Conservation (phyloP, 2,329 filamentous ascomycete genomes). For the Macrophomina pseudophaseolina region DNA sequence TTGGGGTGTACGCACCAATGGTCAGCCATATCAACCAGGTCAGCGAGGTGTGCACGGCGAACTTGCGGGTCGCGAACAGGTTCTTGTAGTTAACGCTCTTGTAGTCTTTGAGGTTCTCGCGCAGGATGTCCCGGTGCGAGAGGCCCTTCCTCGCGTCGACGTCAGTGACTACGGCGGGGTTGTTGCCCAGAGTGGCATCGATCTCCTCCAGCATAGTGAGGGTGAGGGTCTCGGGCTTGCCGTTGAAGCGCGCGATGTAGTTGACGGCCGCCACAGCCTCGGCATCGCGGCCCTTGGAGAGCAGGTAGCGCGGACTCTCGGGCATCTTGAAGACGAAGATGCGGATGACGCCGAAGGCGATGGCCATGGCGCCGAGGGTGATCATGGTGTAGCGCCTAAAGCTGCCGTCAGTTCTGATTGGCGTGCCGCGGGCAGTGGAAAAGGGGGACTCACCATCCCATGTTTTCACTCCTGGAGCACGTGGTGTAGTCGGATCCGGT, state of each 20-base stretch:
- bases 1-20: constrained; percentile 35
- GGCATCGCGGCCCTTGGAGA: constrained; percentile 51
- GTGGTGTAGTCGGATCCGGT: constrained; percentile 34
- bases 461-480: constrained; percentile 51
- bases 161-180: not conserved
- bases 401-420: not conserved
- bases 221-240: constrained; percentile 36
- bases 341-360: constrained; percentile 52
- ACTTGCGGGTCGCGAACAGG: constrained; percentile 36
- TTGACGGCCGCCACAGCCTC: constrained; percentile 57
- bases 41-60: constrained; percentile 40
- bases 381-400: constrained; percentile 29
- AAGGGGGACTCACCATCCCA: constrained; percentile 49
- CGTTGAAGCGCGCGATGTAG: constrained; percentile 47
- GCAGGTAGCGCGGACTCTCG: constrained; percentile 55
- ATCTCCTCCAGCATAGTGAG: constrained; percentile 41
- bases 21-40: constrained; percentile 53
- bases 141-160: constrained; percentile 28
- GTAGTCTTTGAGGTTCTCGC: constrained; percentile 39
- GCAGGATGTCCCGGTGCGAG: constrained; percentile 35
- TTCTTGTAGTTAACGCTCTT: constrained; percentile 35
- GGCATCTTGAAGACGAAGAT: constrained; percentile 55
- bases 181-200: constrained; percentile 29
- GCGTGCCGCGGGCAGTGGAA: no score
- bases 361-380: constrained; percentile 50